phyloP scores from a whole-genome alignment of 352 stramenopile species.

The Blastocystis sp. region DNA sequence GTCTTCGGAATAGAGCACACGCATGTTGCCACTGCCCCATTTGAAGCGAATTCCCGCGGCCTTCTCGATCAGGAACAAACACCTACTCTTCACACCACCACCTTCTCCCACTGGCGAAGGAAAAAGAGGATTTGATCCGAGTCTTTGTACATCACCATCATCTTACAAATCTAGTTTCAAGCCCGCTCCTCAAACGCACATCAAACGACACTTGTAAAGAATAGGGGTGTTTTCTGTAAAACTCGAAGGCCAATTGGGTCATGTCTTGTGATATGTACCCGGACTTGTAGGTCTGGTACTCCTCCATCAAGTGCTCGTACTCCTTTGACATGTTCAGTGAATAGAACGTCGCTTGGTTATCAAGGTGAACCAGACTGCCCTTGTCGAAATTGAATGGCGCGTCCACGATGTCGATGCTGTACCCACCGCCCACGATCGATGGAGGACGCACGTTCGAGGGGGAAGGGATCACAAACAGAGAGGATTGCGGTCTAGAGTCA shows the following conservation, averaged over 20 bases:
- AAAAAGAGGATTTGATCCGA: not conserved
- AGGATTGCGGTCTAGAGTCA: not conserved
- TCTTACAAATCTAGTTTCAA: constrained; percentile 17
- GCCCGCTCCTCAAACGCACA: not conserved
- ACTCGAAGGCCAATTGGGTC: not conserved
- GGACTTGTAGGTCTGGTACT: constrained; percentile 54
- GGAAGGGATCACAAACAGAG: constrained; percentile 18
- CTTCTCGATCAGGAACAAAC: constrained; percentile 52
- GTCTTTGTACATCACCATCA: constrained; percentile 50
- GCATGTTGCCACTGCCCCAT: not conserved
- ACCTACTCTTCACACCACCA: constrained; percentile 5
- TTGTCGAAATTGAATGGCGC: constrained; percentile 61
- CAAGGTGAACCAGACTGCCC: constrained; percentile 11
- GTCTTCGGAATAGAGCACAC: constrained; percentile 42
- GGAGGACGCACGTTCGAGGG: constrained; percentile 22
- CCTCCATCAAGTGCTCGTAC: constrained; percentile 37
- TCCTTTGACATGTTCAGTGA: constrained; percentile 22
- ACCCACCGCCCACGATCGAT: constrained; percentile 32
- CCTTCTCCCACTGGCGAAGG: constrained; percentile 3
- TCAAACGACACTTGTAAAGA: constrained; percentile 11
- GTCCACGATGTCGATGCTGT: constrained; percentile 41
- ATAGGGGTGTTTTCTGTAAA: constrained; percentile 31
- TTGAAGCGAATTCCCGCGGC: constrained; percentile 9
- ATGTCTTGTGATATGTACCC: constrained; percentile 36
- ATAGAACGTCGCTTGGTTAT: constrained; percentile 46